Evolutionary conservation across 2,329 filamentous ascomycete genomes (phyloP).

Genomic region (Cercospora sojina): DNA sequence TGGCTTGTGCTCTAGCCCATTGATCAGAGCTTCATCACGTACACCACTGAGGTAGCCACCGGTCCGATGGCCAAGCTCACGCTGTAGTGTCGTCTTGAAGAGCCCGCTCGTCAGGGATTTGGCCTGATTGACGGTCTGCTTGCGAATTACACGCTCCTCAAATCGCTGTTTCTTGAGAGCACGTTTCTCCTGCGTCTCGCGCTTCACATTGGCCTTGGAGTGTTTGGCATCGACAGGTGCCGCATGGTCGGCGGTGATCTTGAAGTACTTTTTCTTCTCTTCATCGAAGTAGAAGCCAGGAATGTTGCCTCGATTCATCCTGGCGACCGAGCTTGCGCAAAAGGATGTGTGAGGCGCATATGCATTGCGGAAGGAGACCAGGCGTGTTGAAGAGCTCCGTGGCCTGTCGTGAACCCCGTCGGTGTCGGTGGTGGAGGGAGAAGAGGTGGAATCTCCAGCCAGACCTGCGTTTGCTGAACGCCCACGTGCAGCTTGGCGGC

Average conservation of each 20-base stretch:
- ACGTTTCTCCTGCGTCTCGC: constrained; percentile 33
- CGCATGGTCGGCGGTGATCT: constrained; percentile 43
- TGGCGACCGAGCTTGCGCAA: constrained; percentile 10
- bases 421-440: neutral
- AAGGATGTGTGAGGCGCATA: neutral
- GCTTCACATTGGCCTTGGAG: constrained; percentile 42
- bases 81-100: neutral
- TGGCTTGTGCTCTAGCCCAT: neutral
- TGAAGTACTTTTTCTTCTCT: constrained; percentile 53
- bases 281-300: constrained; percentile 44
- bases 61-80: neutral
- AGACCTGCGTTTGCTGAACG: neutral
- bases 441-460: neutral
- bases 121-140: constrained; percentile 25
- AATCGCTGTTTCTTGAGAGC: constrained; percentile 35
- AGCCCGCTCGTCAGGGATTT: neutral
- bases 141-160: constrained; percentile 24
- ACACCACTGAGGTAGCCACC: neutral
- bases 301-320: constrained; percentile 45
- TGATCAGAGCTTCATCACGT: neutral
- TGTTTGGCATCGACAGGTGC: constrained; percentile 42
- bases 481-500: neutral
- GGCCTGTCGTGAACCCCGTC: neutral
- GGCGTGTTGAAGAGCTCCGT: neutral
- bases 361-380: neutral